Conservation (phyloP, 129 eudicot species). For the Pittosporum tobira region DNA sequence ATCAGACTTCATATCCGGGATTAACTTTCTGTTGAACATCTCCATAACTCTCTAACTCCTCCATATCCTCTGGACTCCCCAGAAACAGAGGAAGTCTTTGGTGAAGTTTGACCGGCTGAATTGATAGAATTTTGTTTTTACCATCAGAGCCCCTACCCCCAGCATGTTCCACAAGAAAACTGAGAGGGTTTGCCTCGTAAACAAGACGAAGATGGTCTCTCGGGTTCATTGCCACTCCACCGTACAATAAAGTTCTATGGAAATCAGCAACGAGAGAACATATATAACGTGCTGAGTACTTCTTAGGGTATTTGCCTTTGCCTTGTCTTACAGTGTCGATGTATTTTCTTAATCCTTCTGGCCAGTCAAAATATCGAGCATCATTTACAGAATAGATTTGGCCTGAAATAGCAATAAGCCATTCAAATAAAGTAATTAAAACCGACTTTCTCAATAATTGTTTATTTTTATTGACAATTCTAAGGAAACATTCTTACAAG, state of each 20-base stretch:
- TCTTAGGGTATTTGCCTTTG: slow-evolving; percentile 76
- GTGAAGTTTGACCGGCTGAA: slow-evolving; percentile 82
- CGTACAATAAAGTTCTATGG: slow-evolving; percentile 82
- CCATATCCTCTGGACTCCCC: slow-evolving; percentile 91
- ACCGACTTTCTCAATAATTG: neutral
- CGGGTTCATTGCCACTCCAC: slow-evolving; percentile 96
- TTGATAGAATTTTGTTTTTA: slow-evolving; percentile 55
- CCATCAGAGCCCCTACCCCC: slow-evolving; percentile 97
- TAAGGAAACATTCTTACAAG: neutral
- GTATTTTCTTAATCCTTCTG: slow-evolving; percentile 78
- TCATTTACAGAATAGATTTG: slow-evolving; percentile 97
- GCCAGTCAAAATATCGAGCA: slow-evolving; percentile 98
- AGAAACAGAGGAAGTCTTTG: slow-evolving; percentile 87
- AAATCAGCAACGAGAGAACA: slow-evolving; percentile 98
- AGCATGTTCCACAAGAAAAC: slow-evolving; percentile 83
- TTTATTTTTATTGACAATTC: neutral
- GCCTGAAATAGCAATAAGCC: slow-evolving; percentile 40
- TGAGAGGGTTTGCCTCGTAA: slow-evolving; percentile 86
- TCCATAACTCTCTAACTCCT: slow-evolving; percentile 84
- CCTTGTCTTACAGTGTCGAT: slow-evolving; percentile 95
- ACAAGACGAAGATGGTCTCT: slow-evolving; percentile 98
- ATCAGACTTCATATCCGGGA: slow-evolving; percentile 90
- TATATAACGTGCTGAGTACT: slow-evolving; percentile 88
- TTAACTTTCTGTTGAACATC: slow-evolving; percentile 94
- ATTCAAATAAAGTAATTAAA: neutral